Conservation (phyloP, 1,284 basidiomycete species). For the Rhizoctonia solani region DNA sequence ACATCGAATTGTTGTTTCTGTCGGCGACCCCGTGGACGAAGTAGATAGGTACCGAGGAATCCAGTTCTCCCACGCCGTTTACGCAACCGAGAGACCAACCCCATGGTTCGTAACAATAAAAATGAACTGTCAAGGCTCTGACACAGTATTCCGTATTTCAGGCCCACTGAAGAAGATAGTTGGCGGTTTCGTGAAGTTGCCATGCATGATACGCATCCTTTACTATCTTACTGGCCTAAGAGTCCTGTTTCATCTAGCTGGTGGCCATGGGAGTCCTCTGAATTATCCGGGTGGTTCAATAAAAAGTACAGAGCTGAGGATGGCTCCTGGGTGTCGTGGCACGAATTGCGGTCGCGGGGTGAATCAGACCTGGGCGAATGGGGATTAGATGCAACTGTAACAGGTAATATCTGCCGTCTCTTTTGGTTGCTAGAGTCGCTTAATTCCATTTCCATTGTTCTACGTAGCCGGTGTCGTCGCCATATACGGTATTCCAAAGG, state of each 20-base stretch:
- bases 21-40: background rate
- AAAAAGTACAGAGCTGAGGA: conserved; percentile 1
- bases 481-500: conserved; percentile 14
- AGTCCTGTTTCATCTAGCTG: background rate
- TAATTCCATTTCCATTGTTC: too few relatives aligned
- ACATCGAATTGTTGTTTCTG: background rate
- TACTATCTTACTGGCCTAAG: conserved; percentile 6
- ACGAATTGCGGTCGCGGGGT: background rate
- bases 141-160: background rate
- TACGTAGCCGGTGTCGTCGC: background rate
- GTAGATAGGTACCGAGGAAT: background rate
- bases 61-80: conserved; percentile 6
- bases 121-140: background rate
- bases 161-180: background rate
- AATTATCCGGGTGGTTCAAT: too few relatives aligned
- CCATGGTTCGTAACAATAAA: background rate
- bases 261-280: too few relatives aligned
- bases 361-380: background rate
- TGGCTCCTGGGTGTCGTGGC: background rate
- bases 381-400: conserved; percentile 5
- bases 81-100: background rate
- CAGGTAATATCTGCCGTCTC: too few relatives aligned
- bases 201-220: conserved; percentile 16
- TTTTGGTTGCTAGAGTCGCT: too few relatives aligned
- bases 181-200: background rate